A percentile compares a stretch with the other conserved stretches of the same genome.
phyloP scores from a whole-genome alignment of 495 filamentous ascomycete species.

The Xylaria flabelliformis region DNA sequence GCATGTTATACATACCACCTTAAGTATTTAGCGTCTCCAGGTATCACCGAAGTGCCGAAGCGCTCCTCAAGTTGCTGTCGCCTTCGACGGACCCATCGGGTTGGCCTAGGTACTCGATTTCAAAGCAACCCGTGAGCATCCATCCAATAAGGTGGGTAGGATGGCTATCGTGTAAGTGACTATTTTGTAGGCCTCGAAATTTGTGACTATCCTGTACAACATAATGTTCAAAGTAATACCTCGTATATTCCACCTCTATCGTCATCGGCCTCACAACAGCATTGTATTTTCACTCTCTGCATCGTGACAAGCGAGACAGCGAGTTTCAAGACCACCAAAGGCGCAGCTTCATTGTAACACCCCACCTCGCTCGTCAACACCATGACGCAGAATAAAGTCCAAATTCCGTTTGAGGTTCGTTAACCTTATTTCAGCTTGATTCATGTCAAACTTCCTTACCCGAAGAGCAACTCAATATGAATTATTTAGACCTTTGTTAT shows the following conservation, averaged over 20 bases:
- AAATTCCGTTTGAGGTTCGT: slow-evolving; percentile 55
- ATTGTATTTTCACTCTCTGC: slow-evolving; percentile 29
- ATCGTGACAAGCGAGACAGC: slow-evolving; percentile 34
- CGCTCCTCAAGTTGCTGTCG: slow-evolving; percentile 15
- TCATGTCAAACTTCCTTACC: background rate
- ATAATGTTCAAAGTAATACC: slow-evolving; percentile 36
- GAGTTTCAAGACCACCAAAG: slow-evolving; percentile 23
- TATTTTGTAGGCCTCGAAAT: slow-evolving; percentile 30
- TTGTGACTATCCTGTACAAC: slow-evolving; percentile 9
- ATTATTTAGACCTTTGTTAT: background rate
- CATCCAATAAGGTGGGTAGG: slow-evolving; percentile 31
- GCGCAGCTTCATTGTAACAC: slow-evolving; percentile 17
- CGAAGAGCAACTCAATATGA: background rate
- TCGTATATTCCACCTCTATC: slow-evolving; percentile 29
- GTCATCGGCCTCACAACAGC: slow-evolving; percentile 31
- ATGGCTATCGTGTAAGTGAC: slow-evolving; percentile 40
- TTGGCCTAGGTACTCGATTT: slow-evolving; percentile 40
- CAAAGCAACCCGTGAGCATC: slow-evolving; percentile 45
- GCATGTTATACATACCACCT: slow-evolving; percentile 3
- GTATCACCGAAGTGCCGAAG: background rate
- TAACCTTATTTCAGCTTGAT: slow-evolving; percentile 21
- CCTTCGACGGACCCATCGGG: slow-evolving; percentile 26
- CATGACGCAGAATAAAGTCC: slow-evolving; percentile 40
- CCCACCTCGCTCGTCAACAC: slow-evolving; percentile 27
- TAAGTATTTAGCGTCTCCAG: background rate